phyloP scores from a whole-genome alignment of 1,284 basidiomycete genomes.

The Macrocystidia cucumis region DNA sequence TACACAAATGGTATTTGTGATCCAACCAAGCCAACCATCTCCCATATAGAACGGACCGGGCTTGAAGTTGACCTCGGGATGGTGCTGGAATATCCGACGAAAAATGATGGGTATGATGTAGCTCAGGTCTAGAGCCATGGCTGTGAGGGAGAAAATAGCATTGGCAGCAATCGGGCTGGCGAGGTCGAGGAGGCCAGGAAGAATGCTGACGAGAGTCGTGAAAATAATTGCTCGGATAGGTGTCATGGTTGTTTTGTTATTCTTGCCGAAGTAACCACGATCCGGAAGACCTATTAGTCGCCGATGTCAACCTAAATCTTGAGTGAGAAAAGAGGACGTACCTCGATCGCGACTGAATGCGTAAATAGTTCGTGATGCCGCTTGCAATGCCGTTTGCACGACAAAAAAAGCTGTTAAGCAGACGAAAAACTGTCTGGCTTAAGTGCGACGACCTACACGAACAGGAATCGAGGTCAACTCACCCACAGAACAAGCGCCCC shows the following conservation, averaged over 20 bases:
- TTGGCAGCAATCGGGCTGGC: conserved; percentile 75
- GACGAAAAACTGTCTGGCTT: conserved; percentile 47
- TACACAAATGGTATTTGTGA: conserved; percentile 62
- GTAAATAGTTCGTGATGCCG: conserved; percentile 81
- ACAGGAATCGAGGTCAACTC: conserved; percentile 14
- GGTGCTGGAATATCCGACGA: conserved; percentile 65
- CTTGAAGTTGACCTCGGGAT: conserved; percentile 81
- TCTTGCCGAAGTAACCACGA: conserved; percentile 68
- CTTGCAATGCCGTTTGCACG: conserved; percentile 76
- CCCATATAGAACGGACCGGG: conserved; percentile 91
- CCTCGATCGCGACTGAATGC: conserved; percentile 86
- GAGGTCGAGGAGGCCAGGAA: conserved; percentile 73
- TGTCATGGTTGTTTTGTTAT: conserved; percentile 61
- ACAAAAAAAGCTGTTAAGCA: conserved; percentile 82
- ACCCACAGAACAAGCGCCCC: conserved; percentile 76
- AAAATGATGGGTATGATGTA: conserved; percentile 73
- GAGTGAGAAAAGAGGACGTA: conserved; percentile 15
- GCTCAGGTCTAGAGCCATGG: conserved; percentile 64
- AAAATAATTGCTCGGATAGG: conserved; percentile 83
- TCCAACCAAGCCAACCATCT: conserved; percentile 56
- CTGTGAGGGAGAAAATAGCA: conserved; percentile 79
- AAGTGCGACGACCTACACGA: background rate
- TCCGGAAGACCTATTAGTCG: conserved; percentile 62
- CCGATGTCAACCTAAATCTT: conserved; percentile 1
- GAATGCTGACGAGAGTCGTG: conserved; percentile 58